phyloP scores from a whole-genome alignment of 148 eudicot species.

The Tetragonia tetragonoides region DNA sequence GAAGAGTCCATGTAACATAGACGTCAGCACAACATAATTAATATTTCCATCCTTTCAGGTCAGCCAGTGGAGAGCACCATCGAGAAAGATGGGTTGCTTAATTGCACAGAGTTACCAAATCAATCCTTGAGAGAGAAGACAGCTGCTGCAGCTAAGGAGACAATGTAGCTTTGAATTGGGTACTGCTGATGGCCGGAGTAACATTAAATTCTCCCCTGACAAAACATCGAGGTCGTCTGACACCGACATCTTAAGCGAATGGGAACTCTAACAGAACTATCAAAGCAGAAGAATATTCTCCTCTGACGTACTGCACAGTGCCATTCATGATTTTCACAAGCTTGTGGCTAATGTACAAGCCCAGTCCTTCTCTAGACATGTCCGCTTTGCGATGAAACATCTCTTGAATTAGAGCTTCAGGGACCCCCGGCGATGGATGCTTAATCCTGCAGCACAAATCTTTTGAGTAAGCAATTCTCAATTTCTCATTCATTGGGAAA shows the following conservation, averaged over 20 bases:
- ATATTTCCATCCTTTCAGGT: neutral
- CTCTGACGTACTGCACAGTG: slow-evolving; percentile 70
- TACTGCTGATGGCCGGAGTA: too few relatives aligned
- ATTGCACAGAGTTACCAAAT: neutral
- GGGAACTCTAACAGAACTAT: slow-evolving; percentile 71
- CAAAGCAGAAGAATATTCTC: slow-evolving; percentile 64
- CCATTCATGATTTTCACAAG: slow-evolving; percentile 83
- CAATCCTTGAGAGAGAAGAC: neutral
- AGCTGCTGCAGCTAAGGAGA: neutral
- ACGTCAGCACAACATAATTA: slow-evolving; percentile 6
- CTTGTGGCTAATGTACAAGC: slow-evolving; percentile 75
- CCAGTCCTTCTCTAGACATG: slow-evolving; percentile 83
- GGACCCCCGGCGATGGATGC: slow-evolving; percentile 89
- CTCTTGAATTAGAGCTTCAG: slow-evolving; percentile 66
- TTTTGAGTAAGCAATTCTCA: neutral
- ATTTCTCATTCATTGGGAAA: neutral
- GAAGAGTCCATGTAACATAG: neutral
- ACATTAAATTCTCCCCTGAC: neutral
- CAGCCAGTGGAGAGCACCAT: slow-evolving; percentile 15
- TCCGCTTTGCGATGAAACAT: slow-evolving; percentile 71
- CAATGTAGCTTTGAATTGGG: too few relatives aligned
- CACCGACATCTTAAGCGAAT: slow-evolving; percentile 32
- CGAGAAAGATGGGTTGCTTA: slow-evolving; percentile 4
- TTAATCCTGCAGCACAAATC: slow-evolving; percentile 51
- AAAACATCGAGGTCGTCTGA: neutral